Evolutionary conservation across 805 yeast genomes (phyloP).

Genomic region (Wickerhamiella nectarea): DNA sequence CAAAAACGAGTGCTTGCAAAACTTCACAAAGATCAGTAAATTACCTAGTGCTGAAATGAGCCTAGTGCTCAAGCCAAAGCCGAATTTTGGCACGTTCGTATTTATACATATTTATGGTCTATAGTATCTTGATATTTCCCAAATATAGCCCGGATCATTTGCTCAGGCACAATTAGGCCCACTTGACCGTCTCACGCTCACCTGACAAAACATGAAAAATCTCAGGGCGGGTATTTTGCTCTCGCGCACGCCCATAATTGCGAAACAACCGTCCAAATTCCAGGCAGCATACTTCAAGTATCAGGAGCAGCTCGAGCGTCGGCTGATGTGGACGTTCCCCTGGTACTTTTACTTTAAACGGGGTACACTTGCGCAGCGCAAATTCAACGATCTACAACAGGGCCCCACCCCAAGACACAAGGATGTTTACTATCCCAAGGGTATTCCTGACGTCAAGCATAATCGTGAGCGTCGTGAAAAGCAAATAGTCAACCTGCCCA

Average conservation of each 20-base stretch:
- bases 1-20: too few relatives aligned
- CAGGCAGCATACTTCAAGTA: constrained; percentile 67
- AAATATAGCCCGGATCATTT: too few relatives aligned
- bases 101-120: too few relatives aligned
- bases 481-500: constrained; percentile 67
- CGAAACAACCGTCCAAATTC: constrained; percentile 59
- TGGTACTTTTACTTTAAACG: constrained; percentile 78
- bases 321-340: constrained; percentile 97
- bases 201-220: constrained; percentile 1
- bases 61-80: too few relatives aligned
- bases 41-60: too few relatives aligned
- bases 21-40: too few relatives aligned
- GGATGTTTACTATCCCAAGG: constrained; percentile 66
- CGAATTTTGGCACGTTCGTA: too few relatives aligned
- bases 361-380: constrained; percentile 80
- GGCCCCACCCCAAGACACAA: constrained; percentile 63
- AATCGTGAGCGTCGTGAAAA: constrained; percentile 78
- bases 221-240: constrained; percentile 37
- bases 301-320: constrained; percentile 71
- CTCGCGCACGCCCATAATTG: constrained; percentile 72
- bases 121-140: too few relatives aligned
- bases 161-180: too few relatives aligned
- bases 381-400: constrained; percentile 58
- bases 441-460: constrained; percentile 73
- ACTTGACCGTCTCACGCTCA: too few relatives aligned